Base-by-base conservation (phyloP, 805 yeast genomes). In the Kluyveromyces wickerhamii region DNA sequence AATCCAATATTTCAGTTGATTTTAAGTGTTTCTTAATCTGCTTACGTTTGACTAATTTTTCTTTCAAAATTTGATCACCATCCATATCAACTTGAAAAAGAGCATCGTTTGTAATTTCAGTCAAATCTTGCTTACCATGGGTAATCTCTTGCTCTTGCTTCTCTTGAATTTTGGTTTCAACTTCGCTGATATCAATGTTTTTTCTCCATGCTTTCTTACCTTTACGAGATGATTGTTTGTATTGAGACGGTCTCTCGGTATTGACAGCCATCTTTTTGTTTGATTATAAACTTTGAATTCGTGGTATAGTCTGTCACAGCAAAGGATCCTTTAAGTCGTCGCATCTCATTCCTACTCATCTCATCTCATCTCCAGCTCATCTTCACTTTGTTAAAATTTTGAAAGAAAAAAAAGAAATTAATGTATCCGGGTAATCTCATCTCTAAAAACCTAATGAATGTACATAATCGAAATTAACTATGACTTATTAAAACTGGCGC, bases 141-240 rank as follows among this genome's bases (percentile, higher is more conserved):
- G 55, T 52, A 23, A 57, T 51, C 37, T 57, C 59, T 38, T 76
- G 74, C 34, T 85, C 94, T 38, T 86, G 67, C 34, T 68, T 67
- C 28, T 72, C 76, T 46, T 79, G 89, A 25, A 89, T 62, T 9
- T 80, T 81, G 21, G 62, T 58, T 51, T 82, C 86, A 32, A 92
- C 66, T 43, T 86, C 96, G 16, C 74, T 77, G 13, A 92, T 63
- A 57, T 92, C 95, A 39, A 92, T 82, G 59, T 92, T 85, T 62
- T 89, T 92, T 60, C 96, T 78, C 98, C 98, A 92, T 4, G 96
- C 82, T 55, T 72, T 79, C 69, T 84, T 89, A 28, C 95, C 95
- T 65, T 92, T 92, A 52, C 97, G 72, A 6, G 96, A 86, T 4
- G 81, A 52, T 60, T 88, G 96, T 28, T 63, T 63, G 46, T 67